Evolutionary conservation across 805 yeast species (phyloP).

Genomic region (Ascoidea tarda): DNA sequence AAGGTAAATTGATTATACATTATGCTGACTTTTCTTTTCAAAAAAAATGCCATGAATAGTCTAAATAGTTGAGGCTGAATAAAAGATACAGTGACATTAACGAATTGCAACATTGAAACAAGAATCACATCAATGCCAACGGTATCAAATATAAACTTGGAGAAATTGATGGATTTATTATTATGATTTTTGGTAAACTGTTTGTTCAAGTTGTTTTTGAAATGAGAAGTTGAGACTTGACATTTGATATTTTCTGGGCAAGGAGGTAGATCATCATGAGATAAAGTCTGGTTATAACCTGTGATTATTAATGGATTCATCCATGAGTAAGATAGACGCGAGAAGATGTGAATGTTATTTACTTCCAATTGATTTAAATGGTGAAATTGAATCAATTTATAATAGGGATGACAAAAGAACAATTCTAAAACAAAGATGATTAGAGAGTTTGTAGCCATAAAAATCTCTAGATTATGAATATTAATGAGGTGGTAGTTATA

Average conservation of each 20-base stretch:
- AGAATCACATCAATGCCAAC: conserved; percentile 23
- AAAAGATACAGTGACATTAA: conserved; percentile 24
- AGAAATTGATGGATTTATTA: conserved; percentile 18
- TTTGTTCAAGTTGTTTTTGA: conserved; percentile 21
- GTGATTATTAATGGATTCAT: conserved; percentile 28
- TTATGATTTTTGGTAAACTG: conserved; percentile 18
- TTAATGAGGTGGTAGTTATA: not conserved
- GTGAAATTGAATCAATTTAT: conserved; percentile 4
- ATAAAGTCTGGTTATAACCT: conserved; percentile 23
- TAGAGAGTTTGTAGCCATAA: not conserved
- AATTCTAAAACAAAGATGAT: conserved; percentile 2
- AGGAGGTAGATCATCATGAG: conserved; percentile 23
- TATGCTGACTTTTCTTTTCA: conserved; percentile 13
- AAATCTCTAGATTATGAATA: not conserved
- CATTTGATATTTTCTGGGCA: conserved; percentile 16
- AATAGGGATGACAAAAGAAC: conserved; percentile 5
- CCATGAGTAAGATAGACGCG: conserved; percentile 33
- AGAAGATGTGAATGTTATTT: conserved; percentile 25
- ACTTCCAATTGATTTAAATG: conserved; percentile 20
- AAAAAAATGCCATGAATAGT: conserved; percentile 31
- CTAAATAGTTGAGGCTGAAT: conserved; percentile 46
- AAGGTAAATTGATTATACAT: conserved; percentile 30
- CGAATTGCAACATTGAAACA: conserved; percentile 23
- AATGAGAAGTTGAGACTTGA: conserved; percentile 16
- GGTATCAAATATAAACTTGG: conserved; percentile 22